These are phyloP conservation scores for Cryptosporidium canis DNA, from an alignment of 169 alveolate species.

Conservation along the genomic window DNA sequence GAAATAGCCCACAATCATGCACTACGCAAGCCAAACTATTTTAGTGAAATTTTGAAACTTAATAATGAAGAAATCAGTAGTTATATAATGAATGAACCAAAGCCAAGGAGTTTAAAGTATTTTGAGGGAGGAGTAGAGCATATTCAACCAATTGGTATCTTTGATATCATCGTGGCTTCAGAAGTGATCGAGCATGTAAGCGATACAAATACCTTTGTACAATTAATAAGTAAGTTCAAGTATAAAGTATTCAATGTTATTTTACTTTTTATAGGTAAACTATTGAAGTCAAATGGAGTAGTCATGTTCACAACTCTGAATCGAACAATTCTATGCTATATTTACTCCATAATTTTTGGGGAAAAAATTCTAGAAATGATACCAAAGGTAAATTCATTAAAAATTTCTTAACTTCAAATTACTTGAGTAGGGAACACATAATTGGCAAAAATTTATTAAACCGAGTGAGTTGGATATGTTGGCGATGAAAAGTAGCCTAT, in stretches of 20 bases:
- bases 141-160: not conserved
- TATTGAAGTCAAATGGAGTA: not conserved
- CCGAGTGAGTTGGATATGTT: not conserved
- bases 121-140: not conserved
- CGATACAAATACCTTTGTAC: not conserved
- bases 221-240: not conserved
- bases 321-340: not conserved
- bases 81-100: not conserved
- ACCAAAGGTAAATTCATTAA: not conserved
- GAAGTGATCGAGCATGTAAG: conserved; percentile 12
- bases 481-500: not conserved
- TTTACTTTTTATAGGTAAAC: not conserved
- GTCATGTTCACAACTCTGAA: not conserved
- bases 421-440: not conserved
- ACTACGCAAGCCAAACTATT: not conserved
- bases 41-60: not conserved
- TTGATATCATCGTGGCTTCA: not conserved
- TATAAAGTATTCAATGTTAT: not conserved
- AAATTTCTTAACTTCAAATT: not conserved
- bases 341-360: not conserved
- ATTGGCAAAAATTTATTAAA: conserved; percentile 26
- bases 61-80: not conserved
- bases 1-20: conserved; percentile 1
- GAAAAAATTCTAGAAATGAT: conserved; percentile 3
- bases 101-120: not conserved